Base-by-base conservation (phyloP, 2,329 filamentous ascomycete species). In the Lizonia empirigonia region DNA sequence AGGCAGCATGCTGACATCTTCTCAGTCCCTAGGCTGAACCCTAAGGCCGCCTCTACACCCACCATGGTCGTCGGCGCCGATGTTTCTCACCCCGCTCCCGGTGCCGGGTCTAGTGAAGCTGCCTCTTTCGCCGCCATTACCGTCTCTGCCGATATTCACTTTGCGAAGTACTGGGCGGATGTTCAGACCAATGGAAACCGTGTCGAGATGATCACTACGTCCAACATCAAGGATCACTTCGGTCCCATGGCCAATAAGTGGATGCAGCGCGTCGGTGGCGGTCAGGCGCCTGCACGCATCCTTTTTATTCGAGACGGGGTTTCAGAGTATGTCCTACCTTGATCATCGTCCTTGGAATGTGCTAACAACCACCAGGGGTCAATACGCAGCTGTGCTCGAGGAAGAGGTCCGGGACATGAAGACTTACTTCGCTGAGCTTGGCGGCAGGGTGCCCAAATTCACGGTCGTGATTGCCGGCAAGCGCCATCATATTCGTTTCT, bases 271-370 rank as follows among this genome's bases (percentile, higher is more conserved):
- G 77, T 82, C 44, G 80, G 80, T 16, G 74, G 76, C 2, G 81
- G 83, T n/a, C 70, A 71, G 20, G 65, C 78, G 13, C 92, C 93
- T 0, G 62, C 81, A n/a, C 85, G 92, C 29, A 80, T 99, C 48
- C 89, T 95, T 62, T 97, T 96, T 74, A 88, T 97, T 74, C 90
- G 94, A 15, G 94, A 99, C 64, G 94, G 94, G 60, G 91, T 97
- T 1, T 87, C 87, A 0, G 91, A 96, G 36, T 26, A 27, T 16
- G 26, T n/a, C 24, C 8, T 16, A 4, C 23, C 18, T 22, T 12
- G 3, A 6, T 2, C 24, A 5, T 24, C 4, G n/a, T 22, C 3
- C 2, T n/a, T 16, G 3, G n/a, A n/a, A 4, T 15, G 12, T 30
- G 20, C 37, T 54, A 18, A 46, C 40, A 30, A 15, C 13, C 19